Percentiles rank a stretch among this genome's conserved stretches.
These are phyloP conservation scores for Lasiosphaeria hispida DNA, from an alignment of 495 filamentous ascomycete species.

Conservation along the genomic window DNA sequence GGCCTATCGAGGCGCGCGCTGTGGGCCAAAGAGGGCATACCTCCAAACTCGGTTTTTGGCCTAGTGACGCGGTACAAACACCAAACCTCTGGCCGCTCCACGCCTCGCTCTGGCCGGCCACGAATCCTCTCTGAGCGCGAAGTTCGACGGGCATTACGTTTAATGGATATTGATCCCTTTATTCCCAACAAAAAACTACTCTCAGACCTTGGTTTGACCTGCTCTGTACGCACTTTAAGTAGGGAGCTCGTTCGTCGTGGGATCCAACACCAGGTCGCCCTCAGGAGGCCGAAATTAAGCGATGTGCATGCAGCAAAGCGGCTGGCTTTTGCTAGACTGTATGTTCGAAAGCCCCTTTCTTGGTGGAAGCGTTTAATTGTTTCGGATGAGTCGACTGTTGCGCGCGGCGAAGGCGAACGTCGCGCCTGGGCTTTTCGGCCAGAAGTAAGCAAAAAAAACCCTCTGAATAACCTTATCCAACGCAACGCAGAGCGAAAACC, in stretches of 20 bases:
- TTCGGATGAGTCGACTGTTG: conserved; percentile 6
- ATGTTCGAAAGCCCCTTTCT: background rate
- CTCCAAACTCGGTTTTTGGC: background rate
- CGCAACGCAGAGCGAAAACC: background rate
- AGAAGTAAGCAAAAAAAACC: background rate
- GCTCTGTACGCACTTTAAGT: background rate
- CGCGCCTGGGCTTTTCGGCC: conserved; percentile 3
- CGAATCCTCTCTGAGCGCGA: background rate
- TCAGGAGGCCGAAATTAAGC: conserved; percentile 2
- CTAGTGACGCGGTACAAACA: background rate
- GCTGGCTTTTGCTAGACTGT: background rate
- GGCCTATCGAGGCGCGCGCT: background rate
- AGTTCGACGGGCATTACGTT: background rate
- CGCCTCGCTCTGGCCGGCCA: background rate
- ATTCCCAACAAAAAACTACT: background rate
- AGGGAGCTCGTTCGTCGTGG: conserved; percentile 1
- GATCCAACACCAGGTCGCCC: background rate
- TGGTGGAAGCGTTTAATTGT: conserved; percentile 6
- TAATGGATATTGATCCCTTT: background rate
- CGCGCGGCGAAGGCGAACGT: conserved; percentile 1
- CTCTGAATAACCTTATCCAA: background rate
- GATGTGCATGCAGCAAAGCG: background rate
- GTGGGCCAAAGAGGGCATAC: background rate
- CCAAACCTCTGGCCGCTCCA: background rate
- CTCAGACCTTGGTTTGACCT: background rate